Conservation (phyloP, 495 filamentous ascomycete species). For the Collariella sp. region DNA sequence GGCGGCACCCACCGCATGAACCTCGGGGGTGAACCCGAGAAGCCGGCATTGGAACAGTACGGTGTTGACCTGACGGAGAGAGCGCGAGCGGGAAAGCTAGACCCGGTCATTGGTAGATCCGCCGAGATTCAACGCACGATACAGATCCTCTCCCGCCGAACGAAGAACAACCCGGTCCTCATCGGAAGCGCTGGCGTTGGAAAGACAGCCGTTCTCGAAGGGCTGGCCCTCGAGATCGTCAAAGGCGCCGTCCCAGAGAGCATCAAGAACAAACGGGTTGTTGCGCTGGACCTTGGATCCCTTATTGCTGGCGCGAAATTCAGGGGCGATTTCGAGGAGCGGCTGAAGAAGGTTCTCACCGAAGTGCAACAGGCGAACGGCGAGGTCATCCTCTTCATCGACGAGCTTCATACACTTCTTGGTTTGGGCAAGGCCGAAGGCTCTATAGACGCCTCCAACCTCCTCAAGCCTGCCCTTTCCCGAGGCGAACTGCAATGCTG, state of each 20-base stretch:
- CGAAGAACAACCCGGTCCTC: conserved; percentile 94
- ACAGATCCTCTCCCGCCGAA: conserved; percentile 82
- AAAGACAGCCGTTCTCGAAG: conserved; percentile 92
- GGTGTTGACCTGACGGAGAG: conserved; percentile 83
- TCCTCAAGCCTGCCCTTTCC: conserved; percentile 88
- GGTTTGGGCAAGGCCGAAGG: conserved; percentile 93
- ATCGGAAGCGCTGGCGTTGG: conserved; percentile 90
- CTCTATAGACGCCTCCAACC: conserved; percentile 90
- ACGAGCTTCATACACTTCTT: conserved; percentile 86
- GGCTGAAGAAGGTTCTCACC: conserved; percentile 80
- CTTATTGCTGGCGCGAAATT: conserved; percentile 95
- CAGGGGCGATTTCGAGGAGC: conserved; percentile 91
- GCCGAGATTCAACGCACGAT: conserved; percentile 89
- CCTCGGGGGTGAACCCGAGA: conserved; percentile 67
- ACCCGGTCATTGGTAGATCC: conserved; percentile 91
- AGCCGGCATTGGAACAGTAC: conserved; percentile 80
- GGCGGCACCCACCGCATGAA: conserved; percentile 93
- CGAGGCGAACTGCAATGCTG: conserved; percentile 91
- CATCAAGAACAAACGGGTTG: conserved; percentile 87
- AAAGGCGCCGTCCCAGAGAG: conserved; percentile 91
- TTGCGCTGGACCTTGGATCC: conserved; percentile 78
- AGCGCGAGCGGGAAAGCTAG: conserved; percentile 82
- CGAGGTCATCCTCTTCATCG: conserved; percentile 86
- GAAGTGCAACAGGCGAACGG: conserved; percentile 87
- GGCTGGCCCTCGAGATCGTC: conserved; percentile 83